These are phyloP conservation scores for Suillus ampliporus DNA, from an alignment of 768 basidiomycete species.

Conservation along the genomic window DNA sequence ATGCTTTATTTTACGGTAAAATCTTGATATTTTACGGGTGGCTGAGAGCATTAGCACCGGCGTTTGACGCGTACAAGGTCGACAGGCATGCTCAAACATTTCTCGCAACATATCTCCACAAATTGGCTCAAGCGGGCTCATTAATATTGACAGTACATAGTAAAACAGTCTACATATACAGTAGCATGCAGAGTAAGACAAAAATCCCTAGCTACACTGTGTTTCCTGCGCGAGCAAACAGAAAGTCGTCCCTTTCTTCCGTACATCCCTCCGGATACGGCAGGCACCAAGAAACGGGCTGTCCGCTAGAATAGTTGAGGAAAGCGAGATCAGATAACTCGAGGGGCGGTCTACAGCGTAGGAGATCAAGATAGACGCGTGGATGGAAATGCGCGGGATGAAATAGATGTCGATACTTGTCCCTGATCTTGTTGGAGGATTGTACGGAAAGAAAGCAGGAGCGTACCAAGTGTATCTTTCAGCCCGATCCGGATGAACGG, in stretches of 20 bases:
- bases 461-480: slow-evolving; percentile 70
- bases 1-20: no score
- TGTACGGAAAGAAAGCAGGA: slow-evolving; percentile 4
- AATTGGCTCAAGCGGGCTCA: no score
- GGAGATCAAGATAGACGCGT: slow-evolving; percentile 67
- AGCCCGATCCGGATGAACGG: slow-evolving; percentile 47
- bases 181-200: no score
- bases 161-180: no score
- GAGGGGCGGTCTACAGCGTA: slow-evolving; percentile 52
- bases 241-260: slow-evolving; percentile 39
- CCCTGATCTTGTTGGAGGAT: slow-evolving; percentile 50
- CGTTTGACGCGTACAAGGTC: no score
- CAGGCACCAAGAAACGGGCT: slow-evolving; percentile 85
- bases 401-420: slow-evolving; percentile 78
- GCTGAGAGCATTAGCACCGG: no score
- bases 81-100: no score
- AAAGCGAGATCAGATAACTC: slow-evolving; percentile 81
- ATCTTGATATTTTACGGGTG: no score
- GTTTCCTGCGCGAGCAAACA: no score
- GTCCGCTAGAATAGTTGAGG: slow-evolving; percentile 82
- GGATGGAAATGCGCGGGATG: slow-evolving; percentile 91
- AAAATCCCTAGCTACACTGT: no score
- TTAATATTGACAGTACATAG: no score
- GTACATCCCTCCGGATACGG: slow-evolving; percentile 38
- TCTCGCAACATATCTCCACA: no score